Conservation (phyloP, 2,329 filamentous ascomycete genomes). For the Diplodia mutila region DNA sequence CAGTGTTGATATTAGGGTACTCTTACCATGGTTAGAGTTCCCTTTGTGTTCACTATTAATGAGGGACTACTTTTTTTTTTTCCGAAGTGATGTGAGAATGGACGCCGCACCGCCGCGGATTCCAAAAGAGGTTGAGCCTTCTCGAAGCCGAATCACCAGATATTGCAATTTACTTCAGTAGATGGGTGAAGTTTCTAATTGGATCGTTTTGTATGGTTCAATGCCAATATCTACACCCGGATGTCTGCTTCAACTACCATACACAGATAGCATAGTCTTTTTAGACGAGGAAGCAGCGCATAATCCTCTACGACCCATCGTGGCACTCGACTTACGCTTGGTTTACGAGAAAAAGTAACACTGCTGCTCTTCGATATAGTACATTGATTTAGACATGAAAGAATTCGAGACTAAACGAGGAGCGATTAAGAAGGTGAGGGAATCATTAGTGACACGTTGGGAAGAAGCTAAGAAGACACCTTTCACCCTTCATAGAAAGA, state of each 20-base stretch:
- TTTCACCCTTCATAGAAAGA: not conserved
- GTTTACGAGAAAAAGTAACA: not conserved
- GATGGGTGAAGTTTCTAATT: too few species aligned
- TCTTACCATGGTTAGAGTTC: not conserved
- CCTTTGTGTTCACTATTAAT: not conserved
- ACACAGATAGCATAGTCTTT: too few species aligned
- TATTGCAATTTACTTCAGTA: too few species aligned
- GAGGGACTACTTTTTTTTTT: not conserved
- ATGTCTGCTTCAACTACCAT: too few species aligned
- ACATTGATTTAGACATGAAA: not conserved
- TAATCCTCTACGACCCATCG: not conserved
- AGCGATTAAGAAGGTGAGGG: not conserved
- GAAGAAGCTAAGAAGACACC: not conserved
- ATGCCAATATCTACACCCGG: too few species aligned
- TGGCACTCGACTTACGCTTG: not conserved
- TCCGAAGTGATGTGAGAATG: not conserved
- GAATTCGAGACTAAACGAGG: not conserved
- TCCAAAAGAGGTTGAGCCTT: too few species aligned
- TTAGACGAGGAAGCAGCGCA: not conserved
- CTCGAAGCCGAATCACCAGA: too few species aligned
- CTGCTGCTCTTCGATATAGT: not conserved
- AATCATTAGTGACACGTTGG: not conserved
- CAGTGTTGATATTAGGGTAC: not conserved
- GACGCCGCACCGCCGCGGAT: too few species aligned
- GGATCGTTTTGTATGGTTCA: too few species aligned